A percentile compares a stretch with the other conserved stretches of the same genome.
These are phyloP conservation scores for Penicillium concentricum DNA, from an alignment of 2,329 filamentous ascomycete species.

Conservation along the genomic window DNA sequence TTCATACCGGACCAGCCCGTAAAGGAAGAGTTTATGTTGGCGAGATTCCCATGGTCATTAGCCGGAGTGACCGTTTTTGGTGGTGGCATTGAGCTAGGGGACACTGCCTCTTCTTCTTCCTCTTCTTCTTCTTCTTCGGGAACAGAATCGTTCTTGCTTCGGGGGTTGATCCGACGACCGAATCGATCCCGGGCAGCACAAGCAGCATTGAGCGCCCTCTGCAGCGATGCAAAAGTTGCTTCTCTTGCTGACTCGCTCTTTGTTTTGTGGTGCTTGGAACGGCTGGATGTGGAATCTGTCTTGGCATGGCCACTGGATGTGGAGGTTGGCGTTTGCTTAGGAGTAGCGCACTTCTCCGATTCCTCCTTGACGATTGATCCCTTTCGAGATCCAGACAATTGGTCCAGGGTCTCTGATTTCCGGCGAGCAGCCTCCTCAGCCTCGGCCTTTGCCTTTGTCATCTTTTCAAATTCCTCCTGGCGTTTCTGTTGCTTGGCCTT, in stretches of 20 bases:
- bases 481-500: conserved; percentile 54
- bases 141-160: conserved; percentile 18
- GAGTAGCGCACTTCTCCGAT: conserved; percentile 25
- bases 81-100: conserved; percentile 28
- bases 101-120: conserved; percentile 31
- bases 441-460: conserved; percentile 41
- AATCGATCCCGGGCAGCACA: conserved; percentile 40
- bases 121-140: conserved; percentile 17
- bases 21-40: conserved; percentile 23
- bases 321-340: conserved; percentile 28
- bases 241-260: conserved; percentile 41
- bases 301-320: conserved; percentile 2
- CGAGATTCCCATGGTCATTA: conserved; percentile 18
- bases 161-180: conserved; percentile 20
- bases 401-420: conserved; percentile 29
- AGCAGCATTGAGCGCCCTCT: conserved; percentile 44
- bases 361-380: conserved; percentile 23
- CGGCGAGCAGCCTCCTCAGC: conserved; percentile 36
- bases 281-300: conserved; percentile 15
- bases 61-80: conserved; percentile 13
- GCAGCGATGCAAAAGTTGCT: conserved; percentile 45
- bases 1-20: conserved; percentile 30
- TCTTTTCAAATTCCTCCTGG: conserved; percentile 50
- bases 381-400: conserved; percentile 24
- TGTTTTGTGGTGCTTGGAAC: conserved; percentile 36